phyloP scores from a whole-genome alignment of 495 filamentous ascomycete species.

The Cladorrhinum samala region DNA sequence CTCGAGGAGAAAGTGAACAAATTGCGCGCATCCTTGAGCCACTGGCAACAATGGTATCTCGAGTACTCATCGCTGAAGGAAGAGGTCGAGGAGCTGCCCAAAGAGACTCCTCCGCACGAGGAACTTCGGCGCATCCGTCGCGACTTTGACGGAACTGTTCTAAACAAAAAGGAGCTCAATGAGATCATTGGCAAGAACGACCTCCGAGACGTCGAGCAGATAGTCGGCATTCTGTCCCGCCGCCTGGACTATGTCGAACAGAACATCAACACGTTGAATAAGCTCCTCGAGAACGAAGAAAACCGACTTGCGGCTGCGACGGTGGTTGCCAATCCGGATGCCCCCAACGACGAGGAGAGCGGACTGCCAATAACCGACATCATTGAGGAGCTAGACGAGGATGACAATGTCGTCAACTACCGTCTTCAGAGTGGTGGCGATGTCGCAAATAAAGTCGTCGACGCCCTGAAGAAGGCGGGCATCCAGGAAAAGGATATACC shows the following conservation, averaged over 20 bases:
- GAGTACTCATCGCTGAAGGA: constrained; percentile 88
- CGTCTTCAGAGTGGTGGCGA: constrained; percentile 56
- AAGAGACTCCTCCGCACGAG: constrained; percentile 49
- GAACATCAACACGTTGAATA: constrained; percentile 65
- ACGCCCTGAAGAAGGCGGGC: constrained; percentile 65
- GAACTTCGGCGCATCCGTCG: constrained; percentile 34
- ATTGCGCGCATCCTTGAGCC: constrained; percentile 66
- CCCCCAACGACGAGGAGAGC: constrained; percentile 51
- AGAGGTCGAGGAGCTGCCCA: constrained; percentile 52
- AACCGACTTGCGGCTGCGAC: constrained; percentile 53
- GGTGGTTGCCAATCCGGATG: constrained; percentile 41
- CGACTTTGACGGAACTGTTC: constrained; percentile 37
- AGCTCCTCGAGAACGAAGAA: constrained; percentile 61
- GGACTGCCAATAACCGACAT: constrained; percentile 78
- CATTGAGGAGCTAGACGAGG: constrained; percentile 84
- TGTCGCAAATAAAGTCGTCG: constrained; percentile 53
- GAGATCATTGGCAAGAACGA: constrained; percentile 56
- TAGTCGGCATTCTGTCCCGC: constrained; percentile 64
- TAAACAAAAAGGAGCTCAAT: constrained; percentile 52
- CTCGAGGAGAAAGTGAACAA: constrained; percentile 71
- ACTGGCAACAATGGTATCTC: constrained; percentile 85
- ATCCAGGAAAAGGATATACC: constrained; percentile 17
- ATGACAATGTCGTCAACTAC: constrained; percentile 72
- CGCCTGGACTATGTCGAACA: constrained; percentile 82
- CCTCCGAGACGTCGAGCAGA: constrained; percentile 46